Conservation (phyloP, 139 green algal species). For the Auxenochlorella pyrenoidosa region DNA sequence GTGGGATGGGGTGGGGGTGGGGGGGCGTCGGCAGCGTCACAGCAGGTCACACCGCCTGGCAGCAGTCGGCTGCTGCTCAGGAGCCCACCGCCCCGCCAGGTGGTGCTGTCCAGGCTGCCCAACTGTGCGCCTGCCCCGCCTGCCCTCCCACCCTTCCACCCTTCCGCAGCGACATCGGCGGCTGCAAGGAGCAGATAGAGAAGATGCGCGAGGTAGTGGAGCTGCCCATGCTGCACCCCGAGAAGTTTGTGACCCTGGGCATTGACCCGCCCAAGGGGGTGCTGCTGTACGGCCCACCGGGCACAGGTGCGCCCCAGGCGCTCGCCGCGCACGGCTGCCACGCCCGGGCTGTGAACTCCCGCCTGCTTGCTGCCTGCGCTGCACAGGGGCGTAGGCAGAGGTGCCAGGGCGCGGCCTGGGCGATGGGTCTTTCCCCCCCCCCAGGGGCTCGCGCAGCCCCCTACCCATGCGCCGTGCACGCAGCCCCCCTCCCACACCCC, state of each 20-base stretch:
- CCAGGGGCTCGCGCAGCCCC: no score
- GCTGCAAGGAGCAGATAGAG: conserved; percentile 98
- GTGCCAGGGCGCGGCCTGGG: no score
- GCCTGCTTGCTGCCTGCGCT: neutral
- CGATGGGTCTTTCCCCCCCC: no score
- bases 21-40: no score
- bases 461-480: no score
- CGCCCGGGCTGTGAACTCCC: no score
- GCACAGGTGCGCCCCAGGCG: conserved; percentile 33
- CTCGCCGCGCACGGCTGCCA: no score
- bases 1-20: neutral
- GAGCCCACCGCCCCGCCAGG: neutral
- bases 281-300: conserved; percentile 94
- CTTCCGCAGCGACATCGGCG: conserved; percentile 91
- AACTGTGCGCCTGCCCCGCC: neutral
- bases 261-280: conserved; percentile 99
- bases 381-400: no score
- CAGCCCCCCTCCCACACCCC: no score
- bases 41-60: no score
- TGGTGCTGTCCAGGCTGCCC: neutral
- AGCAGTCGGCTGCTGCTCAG: neutral
- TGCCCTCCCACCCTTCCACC: neutral
- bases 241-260: conserved; percentile 98
- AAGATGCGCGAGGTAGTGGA: conserved; percentile 98
- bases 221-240: conserved; percentile 97